Percentiles rank a stretch among this genome's conserved stretches.
phyloP scores from a whole-genome alignment of 2,329 filamentous ascomycete species.

The Paraconiothyrium brasiliense region DNA sequence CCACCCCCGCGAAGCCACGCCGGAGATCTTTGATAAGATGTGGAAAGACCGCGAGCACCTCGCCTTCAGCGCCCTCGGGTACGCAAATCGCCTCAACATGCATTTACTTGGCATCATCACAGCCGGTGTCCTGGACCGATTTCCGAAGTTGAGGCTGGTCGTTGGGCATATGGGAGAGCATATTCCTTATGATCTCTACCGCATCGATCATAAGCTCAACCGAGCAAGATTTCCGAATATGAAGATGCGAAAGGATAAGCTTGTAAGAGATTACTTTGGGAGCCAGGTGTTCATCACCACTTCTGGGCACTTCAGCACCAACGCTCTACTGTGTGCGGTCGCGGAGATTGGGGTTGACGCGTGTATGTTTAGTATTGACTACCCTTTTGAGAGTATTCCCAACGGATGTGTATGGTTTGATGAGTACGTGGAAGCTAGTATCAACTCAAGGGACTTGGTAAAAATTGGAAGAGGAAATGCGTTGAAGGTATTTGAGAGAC shows the following conservation, averaged over 20 bases:
- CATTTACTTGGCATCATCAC: conserved; percentile 64
- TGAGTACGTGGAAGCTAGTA: conserved; percentile 17
- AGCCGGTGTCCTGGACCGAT: conserved; percentile 60
- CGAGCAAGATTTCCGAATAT: conserved; percentile 31
- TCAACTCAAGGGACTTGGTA: conserved; percentile 32
- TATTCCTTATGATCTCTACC: conserved; percentile 61
- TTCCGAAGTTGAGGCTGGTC: conserved; percentile 58
- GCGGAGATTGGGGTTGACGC: conserved; percentile 49
- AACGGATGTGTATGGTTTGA: conserved; percentile 7
- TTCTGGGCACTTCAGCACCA: conserved; percentile 51
- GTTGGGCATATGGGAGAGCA: conserved; percentile 60
- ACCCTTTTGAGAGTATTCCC: conserved; percentile 18
- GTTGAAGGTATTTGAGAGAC: conserved; percentile 27
- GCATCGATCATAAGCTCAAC: conserved; percentile 47
- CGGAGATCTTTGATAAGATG: conserved; percentile 65
- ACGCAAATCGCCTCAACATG: conserved; percentile 63
- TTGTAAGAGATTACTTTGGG: conserved; percentile 48
- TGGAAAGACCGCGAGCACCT: conserved; percentile 68
- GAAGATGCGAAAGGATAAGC: conserved; percentile 38
- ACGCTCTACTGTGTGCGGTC: conserved; percentile 51
- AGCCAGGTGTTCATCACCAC: conserved; percentile 55
- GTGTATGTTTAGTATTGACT: conserved; percentile 52
- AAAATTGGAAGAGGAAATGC: conserved; percentile 35
- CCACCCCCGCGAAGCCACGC: conserved; percentile 66
- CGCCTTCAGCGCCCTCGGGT: conserved; percentile 53